Conservation (phyloP, 441 rosid species). For the Adansonia rubrostipa region DNA sequence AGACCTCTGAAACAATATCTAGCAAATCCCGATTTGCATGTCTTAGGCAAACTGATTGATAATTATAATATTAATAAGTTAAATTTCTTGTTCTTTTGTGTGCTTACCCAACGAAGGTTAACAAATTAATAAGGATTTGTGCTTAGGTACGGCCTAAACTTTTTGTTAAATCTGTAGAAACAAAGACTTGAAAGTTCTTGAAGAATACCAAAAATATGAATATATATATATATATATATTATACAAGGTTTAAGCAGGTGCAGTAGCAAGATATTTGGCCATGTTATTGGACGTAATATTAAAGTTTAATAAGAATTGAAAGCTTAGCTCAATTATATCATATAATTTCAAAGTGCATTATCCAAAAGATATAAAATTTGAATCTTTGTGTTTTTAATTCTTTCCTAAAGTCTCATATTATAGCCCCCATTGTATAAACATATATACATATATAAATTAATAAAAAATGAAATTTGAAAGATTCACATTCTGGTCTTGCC, state of each 20-base stretch:
- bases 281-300: neutral
- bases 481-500: neutral
- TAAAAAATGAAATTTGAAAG: neutral
- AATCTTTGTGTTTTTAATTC: too few relatives aligned
- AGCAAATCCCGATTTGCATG: constrained; percentile 73
- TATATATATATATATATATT: neutral
- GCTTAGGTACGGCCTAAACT: constrained; percentile 26
- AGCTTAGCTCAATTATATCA: too few relatives aligned
- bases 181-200: neutral
- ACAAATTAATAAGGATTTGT: constrained; percentile 37
- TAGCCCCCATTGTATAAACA: too few relatives aligned
- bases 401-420: too few relatives aligned
- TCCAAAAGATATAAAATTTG: too few relatives aligned
- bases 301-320: neutral
- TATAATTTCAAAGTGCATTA: too few relatives aligned
- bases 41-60: constrained; percentile 25
- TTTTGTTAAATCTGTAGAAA: neutral
- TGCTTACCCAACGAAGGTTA: constrained; percentile 30
- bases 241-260: neutral
- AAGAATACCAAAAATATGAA: neutral
- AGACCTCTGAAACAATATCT: constrained; percentile 56
- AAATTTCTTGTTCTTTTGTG: constrained; percentile 24
- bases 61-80: constrained; percentile 2
- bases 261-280: neutral
- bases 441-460: too few relatives aligned